Base-by-base conservation (phyloP, 2,329 filamentous ascomycete species). In the Hypoxylon sp. region DNA sequence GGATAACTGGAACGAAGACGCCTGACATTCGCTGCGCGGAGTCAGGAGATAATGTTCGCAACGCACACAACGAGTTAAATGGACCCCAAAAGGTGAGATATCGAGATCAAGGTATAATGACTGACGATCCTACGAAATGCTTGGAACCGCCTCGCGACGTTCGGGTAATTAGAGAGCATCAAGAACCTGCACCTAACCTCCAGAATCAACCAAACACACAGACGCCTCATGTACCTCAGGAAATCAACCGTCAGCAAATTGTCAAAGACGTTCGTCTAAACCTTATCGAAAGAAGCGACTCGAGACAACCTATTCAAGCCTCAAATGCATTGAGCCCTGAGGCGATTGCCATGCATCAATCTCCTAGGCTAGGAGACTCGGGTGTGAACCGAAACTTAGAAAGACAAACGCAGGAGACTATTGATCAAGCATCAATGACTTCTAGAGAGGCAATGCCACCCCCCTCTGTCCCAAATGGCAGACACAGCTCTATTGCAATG, bases 401-500 rank as follows among this genome's bases (percentile, higher is more conserved):
- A 10, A 39, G 6, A 10, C 63, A 21, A 21, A 19, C 21, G 2
- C n/a, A 56, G 19, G 44, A 42, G 10, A 48, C 58, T 8, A 61
- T 57, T 32, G 73, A 72, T 46, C 62, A 63, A 44, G 32, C 35
- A 52, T 75, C 74, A 27, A 44, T 69, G 19, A 52, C 70, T 63
- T 78, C 77, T 10, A 72, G 70, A 67, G 75, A 76, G 46, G 69
- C 66, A 44, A 78, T 78, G 76, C 77, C 77, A 13, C 77, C 77
- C 24, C 77, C 77, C 31, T 74, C 75, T n/a, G 46, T 76, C 13
- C 75, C 77, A 39, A 15, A 17, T 46, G 15, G 47, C 32, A 68
- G 27, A 60, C 55, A 44, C 2, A 32, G 21, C 46, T 19, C 48
- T 29, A 19, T 39, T 15, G 13, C 42, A 5, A 19, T 35, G n/a